These are phyloP conservation scores for Mikania micrantha DNA, from an alignment of 129 eudicot genomes.

Conservation along the genomic window DNA sequence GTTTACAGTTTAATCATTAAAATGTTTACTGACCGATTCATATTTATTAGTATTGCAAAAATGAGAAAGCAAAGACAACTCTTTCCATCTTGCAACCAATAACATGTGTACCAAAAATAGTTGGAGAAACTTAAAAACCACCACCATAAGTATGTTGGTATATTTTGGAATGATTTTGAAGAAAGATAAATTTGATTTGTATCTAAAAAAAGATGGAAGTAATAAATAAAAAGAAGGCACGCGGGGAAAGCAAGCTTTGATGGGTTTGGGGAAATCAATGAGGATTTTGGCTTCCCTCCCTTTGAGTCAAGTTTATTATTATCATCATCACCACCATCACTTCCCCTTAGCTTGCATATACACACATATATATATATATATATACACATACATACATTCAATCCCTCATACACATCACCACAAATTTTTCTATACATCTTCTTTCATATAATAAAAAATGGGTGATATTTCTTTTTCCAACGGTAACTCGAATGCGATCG, in stretches of 20 bases:
- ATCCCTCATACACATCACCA: conserved; percentile 10
- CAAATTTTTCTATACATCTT: not conserved
- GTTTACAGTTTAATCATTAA: too few species aligned
- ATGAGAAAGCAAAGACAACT: too few species aligned
- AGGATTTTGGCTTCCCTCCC: conserved; percentile 35
- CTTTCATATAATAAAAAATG: conserved; percentile 29
- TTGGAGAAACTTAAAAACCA: too few species aligned
- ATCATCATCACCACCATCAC: conserved; percentile 8
- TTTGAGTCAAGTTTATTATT: conserved; percentile 12
- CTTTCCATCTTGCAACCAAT: too few species aligned
- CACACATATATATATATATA: conserved; percentile 40
- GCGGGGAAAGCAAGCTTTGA: conserved; percentile 50
- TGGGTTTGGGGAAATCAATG: conserved; percentile 35
- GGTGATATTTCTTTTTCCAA: conserved; percentile 57
- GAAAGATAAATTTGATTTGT: not conserved
- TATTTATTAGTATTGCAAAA: too few species aligned
- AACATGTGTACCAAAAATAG: too few species aligned
- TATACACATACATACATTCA: conserved; percentile 28
- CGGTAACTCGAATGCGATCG: conserved; percentile 13
- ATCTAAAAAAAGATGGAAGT: not conserved
- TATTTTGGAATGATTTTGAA: not conserved
- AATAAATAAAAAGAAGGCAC: conserved; percentile 27
- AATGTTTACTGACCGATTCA: too few species aligned
- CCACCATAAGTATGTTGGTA: too few species aligned
- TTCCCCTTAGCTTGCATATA: conserved; percentile 2